Percentiles rank a stretch among this genome's conserved stretches.
Evolutionary conservation across 345 rosid genomes (phyloP).

Genomic region (Eucalyptus marginata): DNA sequence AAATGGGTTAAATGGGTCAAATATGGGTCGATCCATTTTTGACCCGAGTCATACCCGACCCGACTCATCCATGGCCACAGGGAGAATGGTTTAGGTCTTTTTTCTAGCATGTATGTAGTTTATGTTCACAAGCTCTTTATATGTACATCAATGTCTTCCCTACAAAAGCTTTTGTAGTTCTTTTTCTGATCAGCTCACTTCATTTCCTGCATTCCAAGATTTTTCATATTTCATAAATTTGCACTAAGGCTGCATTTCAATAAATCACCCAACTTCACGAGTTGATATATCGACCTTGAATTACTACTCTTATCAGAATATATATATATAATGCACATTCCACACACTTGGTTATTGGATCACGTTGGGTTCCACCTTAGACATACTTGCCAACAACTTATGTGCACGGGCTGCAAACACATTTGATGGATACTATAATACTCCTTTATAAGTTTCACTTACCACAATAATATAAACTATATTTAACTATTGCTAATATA

Average conservation of each 20-base stretch:
- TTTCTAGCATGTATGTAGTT: not conserved
- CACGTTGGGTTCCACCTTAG: not conserved
- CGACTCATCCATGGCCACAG: not conserved
- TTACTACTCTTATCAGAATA: not conserved
- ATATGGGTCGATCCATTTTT: too few species aligned
- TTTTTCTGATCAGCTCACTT: not conserved
- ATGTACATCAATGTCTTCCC: too few species aligned
- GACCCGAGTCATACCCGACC: too few species aligned
- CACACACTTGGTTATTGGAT: too few species aligned
- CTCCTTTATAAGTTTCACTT: not conserved
- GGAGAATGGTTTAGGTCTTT: not conserved
- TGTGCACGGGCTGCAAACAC: accelerated
- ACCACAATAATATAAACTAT: not conserved
- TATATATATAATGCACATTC: too few species aligned
- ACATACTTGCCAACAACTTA: not conserved
- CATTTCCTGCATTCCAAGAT: not conserved
- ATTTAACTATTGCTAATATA: not conserved
- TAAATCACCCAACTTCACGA: not conserved
- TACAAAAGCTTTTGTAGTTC: not conserved
- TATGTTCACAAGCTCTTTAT: not conserved
- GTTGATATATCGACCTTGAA: too few species aligned
- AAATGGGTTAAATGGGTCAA: too few species aligned
- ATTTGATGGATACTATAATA: too few species aligned
- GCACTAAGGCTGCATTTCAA: not conserved
- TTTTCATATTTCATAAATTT: not conserved